Evolutionary conservation across 164 flowering plant species (phyloP).

Genomic region (Vitis labrusca): DNA sequence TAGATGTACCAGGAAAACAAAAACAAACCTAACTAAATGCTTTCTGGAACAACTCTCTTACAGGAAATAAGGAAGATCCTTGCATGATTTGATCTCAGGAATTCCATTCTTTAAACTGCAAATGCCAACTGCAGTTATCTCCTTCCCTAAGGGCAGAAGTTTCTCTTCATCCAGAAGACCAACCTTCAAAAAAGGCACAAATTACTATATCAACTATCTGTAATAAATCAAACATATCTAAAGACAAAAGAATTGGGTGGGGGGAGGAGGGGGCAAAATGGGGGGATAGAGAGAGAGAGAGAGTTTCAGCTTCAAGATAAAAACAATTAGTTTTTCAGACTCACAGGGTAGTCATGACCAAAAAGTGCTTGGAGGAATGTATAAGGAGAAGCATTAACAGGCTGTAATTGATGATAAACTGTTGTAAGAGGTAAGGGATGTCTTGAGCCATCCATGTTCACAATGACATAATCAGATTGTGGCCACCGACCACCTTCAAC

Average conservation of each 20-base stretch:
- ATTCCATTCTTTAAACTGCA: conserved; percentile 61
- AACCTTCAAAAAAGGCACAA: conserved; percentile 46
- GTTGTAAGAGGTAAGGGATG: conserved; percentile 82
- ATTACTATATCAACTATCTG: background rate
- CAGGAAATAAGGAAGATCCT: conserved; percentile 85
- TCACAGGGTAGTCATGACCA: conserved; percentile 82
- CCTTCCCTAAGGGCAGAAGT: conserved; percentile 82
- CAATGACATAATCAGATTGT: conserved; percentile 47
- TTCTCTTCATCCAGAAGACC: conserved; percentile 86
- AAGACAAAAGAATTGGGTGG: background rate
- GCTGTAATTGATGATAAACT: conserved; percentile 70
- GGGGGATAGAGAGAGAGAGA: background rate
- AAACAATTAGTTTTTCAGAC: conserved; percentile 19
- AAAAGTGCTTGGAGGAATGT: conserved; percentile 75
- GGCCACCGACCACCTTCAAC: conserved; percentile 50
- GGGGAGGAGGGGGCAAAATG: background rate
- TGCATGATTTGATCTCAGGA: conserved; percentile 67
- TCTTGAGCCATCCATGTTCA: conserved; percentile 72
- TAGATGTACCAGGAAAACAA: too few relatives aligned
- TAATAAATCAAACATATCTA: background rate
- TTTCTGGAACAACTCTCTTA: conserved; percentile 32
- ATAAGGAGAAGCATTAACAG: conserved; percentile 57
- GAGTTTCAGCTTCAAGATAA: background rate
- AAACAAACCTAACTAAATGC: background rate
- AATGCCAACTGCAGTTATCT: conserved; percentile 72